A percentile compares a stretch with the other conserved stretches of the same genome.
These are phyloP conservation scores for Helianthus tuberosus DNA, from an alignment of 129 eudicot species.

Conservation along the genomic window DNA sequence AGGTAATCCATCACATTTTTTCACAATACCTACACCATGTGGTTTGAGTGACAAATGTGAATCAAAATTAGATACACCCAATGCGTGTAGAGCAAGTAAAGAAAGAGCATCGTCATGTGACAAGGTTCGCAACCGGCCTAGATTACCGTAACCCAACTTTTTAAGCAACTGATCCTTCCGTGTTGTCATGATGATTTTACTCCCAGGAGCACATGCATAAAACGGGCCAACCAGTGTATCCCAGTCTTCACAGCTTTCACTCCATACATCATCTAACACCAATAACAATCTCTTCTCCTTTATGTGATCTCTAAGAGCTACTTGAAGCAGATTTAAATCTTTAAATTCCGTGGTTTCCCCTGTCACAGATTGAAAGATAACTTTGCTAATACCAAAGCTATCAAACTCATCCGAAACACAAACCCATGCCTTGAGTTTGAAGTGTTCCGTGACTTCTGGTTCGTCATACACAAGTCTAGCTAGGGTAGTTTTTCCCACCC, in stretches of 20 bases:
- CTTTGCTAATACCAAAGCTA: too few species aligned
- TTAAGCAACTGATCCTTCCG: conserved; percentile 44
- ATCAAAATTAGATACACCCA: too few species aligned
- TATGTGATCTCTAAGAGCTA: conserved; percentile 26
- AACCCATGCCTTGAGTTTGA: conserved; percentile 12
- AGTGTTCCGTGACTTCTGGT: conserved; percentile 28
- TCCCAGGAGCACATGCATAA: conserved; percentile 42
- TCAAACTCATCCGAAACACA: too few species aligned
- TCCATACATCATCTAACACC: conserved; percentile 60
- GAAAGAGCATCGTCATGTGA: not conserved
- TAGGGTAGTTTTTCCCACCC: conserved; percentile 72
- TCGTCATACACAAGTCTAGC: conserved; percentile 38
- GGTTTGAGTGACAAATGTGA: too few species aligned
- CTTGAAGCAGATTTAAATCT: conserved; percentile 40
- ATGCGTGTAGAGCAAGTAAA: not conserved
- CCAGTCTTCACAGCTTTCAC: conserved; percentile 40
- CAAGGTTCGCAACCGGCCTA: not conserved
- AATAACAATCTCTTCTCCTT: conserved; percentile 23
- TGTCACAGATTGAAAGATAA: too few species aligned
- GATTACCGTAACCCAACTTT: conserved; percentile 8
- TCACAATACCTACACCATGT: too few species aligned
- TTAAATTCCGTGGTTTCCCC: conserved; percentile 18
- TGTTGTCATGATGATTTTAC: conserved; percentile 59
- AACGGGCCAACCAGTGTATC: conserved; percentile 39
- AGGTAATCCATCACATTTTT: too few species aligned